Percentiles rank a stretch among this genome's conserved stretches.
phyloP scores from a whole-genome alignment of 805 yeast species.

The Pichia nakasei region DNA sequence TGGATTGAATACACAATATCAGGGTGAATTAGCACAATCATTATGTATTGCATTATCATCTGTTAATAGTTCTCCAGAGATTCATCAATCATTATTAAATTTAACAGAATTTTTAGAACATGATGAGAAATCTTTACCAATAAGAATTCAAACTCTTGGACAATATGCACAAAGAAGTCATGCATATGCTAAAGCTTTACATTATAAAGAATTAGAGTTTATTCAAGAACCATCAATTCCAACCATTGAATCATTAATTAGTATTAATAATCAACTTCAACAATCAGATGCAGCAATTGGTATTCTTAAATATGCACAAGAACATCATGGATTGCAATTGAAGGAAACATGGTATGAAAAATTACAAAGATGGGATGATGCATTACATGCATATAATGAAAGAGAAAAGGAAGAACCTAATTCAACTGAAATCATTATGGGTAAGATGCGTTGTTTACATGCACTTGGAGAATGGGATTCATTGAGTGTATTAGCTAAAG shows the following conservation, averaged over 20 bases:
- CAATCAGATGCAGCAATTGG: conserved; percentile 98
- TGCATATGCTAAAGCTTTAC: conserved; percentile 95
- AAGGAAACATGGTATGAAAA: conserved; percentile 98
- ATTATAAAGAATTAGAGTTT: conserved; percentile 91
- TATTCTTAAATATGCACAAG: conserved; percentile 86
- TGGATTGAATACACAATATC: conserved; percentile 79
- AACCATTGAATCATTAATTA: conserved; percentile 84
- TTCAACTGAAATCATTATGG: conserved; percentile 85
- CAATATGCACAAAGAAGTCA: conserved; percentile 92
- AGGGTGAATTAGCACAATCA: conserved; percentile 80
- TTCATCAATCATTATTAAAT: conserved; percentile 80
- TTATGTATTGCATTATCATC: conserved; percentile 83
- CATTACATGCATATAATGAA: conserved; percentile 78
- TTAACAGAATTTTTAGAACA: conserved; percentile 96
- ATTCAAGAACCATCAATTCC: conserved; percentile 88
- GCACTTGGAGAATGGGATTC: conserved; percentile 99
- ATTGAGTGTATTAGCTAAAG: conserved; percentile 73
- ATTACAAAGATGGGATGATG: conserved; percentile 97
- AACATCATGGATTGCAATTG: conserved; percentile 80
- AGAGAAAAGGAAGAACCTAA: conserved; percentile 59
- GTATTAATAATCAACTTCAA: conserved; percentile 88
- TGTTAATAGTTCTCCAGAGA: conserved; percentile 91
- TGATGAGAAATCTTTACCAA: conserved; percentile 89
- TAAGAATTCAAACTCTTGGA: conserved; percentile 82
- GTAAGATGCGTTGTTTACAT: conserved; percentile 95